These are phyloP conservation scores for Macrophomina tecta DNA, from an alignment of 2,329 filamentous ascomycete genomes.

Conservation along the genomic window DNA sequence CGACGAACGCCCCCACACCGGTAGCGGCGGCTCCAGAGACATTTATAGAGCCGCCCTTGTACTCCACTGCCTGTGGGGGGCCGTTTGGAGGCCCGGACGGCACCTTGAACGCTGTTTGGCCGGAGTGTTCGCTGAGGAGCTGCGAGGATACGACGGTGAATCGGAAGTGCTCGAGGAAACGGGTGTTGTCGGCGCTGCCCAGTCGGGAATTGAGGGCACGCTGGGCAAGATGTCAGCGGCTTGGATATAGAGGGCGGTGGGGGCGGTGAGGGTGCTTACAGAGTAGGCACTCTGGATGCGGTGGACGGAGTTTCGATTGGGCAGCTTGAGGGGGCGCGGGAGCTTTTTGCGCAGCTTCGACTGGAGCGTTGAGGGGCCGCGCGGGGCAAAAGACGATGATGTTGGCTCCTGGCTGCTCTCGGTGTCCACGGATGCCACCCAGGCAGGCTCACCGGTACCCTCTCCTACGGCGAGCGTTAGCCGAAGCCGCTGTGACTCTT, in stretches of 20 bases:
- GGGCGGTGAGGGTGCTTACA: constrained; percentile 34
- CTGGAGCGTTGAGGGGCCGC: constrained; percentile 56
- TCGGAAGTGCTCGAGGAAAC: constrained; percentile 89
- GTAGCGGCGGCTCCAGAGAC: constrained; percentile 71
- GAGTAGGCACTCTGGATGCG: constrained; percentile 47
- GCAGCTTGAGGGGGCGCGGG: constrained; percentile 53
- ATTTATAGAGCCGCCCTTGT: constrained; percentile 58
- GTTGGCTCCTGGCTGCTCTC: constrained; percentile 5
- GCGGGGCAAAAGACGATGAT: constrained; percentile 55
- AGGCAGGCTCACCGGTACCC: constrained; percentile 37
- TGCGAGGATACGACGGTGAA: constrained; percentile 94
- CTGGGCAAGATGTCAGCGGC: constrained; percentile 47
- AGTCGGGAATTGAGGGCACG: constrained; percentile 74
- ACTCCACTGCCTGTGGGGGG: constrained; percentile 38
- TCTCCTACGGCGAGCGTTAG: constrained; percentile 41
- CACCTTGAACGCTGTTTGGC: constrained; percentile 48
- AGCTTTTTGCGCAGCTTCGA: constrained; percentile 56
- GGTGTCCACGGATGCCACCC: constrained; percentile 25
- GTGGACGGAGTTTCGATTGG: constrained; percentile 46
- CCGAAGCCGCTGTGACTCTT: constrained; percentile 21
- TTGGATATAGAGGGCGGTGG: constrained; percentile 30
- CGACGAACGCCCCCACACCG: constrained; percentile 64
- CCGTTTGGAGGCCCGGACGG: constrained; percentile 38
- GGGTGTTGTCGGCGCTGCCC: constrained; percentile 77
- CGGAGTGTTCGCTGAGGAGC: constrained; percentile 72